Evolutionary conservation across 2,329 filamentous ascomycete genomes (phyloP).

Genomic region (Paecilomyces formosus): DNA sequence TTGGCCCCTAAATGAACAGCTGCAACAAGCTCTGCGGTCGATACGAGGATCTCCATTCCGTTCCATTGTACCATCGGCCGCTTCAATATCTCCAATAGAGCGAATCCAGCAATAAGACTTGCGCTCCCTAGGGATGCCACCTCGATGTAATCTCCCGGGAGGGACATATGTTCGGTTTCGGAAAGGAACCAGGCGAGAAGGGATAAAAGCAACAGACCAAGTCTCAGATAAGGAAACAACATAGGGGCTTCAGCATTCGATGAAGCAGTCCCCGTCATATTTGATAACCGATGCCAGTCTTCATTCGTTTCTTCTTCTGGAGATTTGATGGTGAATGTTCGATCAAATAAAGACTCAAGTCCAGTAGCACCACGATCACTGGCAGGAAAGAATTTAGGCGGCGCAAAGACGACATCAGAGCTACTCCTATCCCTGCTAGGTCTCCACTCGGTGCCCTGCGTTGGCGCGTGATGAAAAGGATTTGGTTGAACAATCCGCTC

Average conservation of each 20-base stretch:
- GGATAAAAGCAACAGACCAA: slow-evolving; percentile 21
- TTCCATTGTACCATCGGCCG: slow-evolving; percentile 29
- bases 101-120: slow-evolving; percentile 33
- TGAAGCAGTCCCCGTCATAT: not conserved
- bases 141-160: slow-evolving; percentile 32
- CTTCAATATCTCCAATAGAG: slow-evolving; percentile 30
- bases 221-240: slow-evolving; percentile 20
- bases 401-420: slow-evolving; percentile 30
- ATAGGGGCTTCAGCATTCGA: slow-evolving; percentile 11
- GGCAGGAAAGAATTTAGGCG: slow-evolving; percentile 38
- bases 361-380: slow-evolving; percentile 36
- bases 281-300: slow-evolving; percentile 10
- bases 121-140: slow-evolving; percentile 29
- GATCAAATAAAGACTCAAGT: slow-evolving; percentile 39
- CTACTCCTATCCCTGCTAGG: not conserved
- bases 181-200: slow-evolving; percentile 25
- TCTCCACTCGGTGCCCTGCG: slow-evolving; percentile 12
- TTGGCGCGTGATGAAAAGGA: slow-evolving; percentile 27
- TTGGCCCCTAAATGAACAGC: slow-evolving; percentile 30
- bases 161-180: slow-evolving; percentile 18
- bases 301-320: slow-evolving; percentile 18
- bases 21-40: slow-evolving; percentile 29
- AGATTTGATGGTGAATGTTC: slow-evolving; percentile 33
- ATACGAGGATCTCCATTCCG: slow-evolving; percentile 31
- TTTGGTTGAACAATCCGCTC: slow-evolving; percentile 28